Evolutionary conservation across 768 basidiomycete species (phyloP).

Genomic region (Brasilioporus rufonigricans): DNA sequence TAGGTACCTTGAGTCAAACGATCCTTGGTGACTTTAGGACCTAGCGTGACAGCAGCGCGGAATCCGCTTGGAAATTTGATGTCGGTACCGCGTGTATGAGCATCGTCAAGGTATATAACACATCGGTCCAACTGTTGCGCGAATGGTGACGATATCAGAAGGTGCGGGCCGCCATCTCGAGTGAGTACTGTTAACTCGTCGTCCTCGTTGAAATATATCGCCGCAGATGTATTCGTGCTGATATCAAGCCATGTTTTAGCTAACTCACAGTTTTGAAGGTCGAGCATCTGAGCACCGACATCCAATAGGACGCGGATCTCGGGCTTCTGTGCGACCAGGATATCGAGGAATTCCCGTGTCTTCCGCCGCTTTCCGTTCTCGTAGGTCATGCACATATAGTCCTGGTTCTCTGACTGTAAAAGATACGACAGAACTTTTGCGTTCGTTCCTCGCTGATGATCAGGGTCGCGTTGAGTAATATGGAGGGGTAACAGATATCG

Average conservation of each 20-base stretch:
- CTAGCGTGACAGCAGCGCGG: constrained; percentile 16
- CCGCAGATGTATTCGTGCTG: constrained; percentile 19
- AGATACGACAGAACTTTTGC: constrained; percentile 37
- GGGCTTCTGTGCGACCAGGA: constrained; percentile 35
- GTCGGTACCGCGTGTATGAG: constrained; percentile 19
- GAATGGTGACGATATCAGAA: constrained; percentile 33
- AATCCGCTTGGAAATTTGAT: constrained; percentile 16
- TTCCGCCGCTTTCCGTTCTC: constrained; percentile 15
- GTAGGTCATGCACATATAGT: constrained; percentile 15
- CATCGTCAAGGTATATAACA: constrained; percentile 17
- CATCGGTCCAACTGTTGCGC: constrained; percentile 34
- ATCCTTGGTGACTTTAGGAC: constrained; percentile 16
- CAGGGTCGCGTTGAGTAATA: constrained; percentile 30
- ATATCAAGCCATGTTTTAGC: constrained; percentile 40
- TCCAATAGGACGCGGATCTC: constrained; percentile 49
- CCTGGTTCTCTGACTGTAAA: constrained; percentile 22
- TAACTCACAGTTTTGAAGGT: constrained; percentile 43
- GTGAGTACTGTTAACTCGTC: constrained; percentile 36
- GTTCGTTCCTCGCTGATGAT: constrained; percentile 41
- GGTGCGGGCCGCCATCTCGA: constrained; percentile 29
- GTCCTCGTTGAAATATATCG: constrained; percentile 32
- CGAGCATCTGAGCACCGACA: constrained; percentile 57
- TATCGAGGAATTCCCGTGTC: constrained; percentile 21
- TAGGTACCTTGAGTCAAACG: constrained; percentile 16
- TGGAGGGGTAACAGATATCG: constrained; percentile 38